Conservation (phyloP, 495 filamentous ascomycete genomes). For the Penicillium lividum region DNA sequence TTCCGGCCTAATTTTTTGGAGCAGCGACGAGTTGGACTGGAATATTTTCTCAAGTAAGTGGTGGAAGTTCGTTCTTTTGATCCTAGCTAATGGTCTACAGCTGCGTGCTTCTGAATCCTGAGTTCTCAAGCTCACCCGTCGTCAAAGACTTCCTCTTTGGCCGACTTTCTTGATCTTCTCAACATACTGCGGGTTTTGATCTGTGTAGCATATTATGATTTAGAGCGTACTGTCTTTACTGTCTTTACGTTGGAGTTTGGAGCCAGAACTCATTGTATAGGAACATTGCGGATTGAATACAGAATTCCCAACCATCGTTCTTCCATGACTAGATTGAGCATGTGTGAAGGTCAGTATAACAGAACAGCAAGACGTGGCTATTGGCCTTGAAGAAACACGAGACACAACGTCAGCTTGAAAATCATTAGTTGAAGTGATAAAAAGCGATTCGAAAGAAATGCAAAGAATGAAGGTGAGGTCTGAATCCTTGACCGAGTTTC, state of each 20-base stretch:
- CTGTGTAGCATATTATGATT: conserved; percentile 1
- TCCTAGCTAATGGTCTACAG: conserved; percentile 29
- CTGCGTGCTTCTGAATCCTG: conserved; percentile 67
- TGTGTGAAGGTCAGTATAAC: background rate
- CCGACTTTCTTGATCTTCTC: conserved; percentile 29
- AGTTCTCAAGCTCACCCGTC: conserved; percentile 66
- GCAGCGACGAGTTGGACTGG: conserved; percentile 60
- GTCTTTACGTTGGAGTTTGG: conserved; percentile 6
- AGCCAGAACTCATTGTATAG: background rate
- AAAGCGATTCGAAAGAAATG: background rate
- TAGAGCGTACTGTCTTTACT: conserved; percentile 3
- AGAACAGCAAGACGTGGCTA: background rate
- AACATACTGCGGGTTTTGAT: background rate
- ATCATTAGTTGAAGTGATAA: background rate
- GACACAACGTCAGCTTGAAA: background rate
- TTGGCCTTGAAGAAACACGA: background rate
- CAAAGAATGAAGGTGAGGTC: conserved; percentile 1
- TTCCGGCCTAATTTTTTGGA: conserved; percentile 72
- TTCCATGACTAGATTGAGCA: background rate
- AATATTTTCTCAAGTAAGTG: conserved; percentile 71
- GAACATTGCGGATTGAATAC: background rate
- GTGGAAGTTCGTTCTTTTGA: background rate
- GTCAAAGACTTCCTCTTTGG: conserved; percentile 72
- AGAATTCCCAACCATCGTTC: background rate
- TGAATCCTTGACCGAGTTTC: background rate